Percentiles rank a stretch among this genome's conserved stretches.
Conservation (phyloP, 2,329 filamentous ascomycete species). For the Stagonosporopsis chrysanthemi region DNA sequence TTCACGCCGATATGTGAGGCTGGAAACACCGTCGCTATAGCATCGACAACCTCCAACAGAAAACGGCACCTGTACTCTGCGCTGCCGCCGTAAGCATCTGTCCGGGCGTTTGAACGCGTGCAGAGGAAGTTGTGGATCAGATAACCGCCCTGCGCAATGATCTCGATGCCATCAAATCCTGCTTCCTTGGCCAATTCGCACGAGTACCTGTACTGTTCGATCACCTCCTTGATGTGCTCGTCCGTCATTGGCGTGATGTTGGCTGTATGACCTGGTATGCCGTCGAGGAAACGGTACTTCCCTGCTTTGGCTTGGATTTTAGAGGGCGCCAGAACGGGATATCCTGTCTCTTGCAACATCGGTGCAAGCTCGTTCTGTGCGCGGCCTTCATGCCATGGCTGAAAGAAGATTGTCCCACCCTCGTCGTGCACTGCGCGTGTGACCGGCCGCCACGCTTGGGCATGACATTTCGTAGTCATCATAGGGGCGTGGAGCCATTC, state of each 20-base stretch:
- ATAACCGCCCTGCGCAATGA: slow-evolving; percentile 25
- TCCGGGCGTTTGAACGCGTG: slow-evolving; percentile 35
- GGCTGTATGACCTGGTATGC: slow-evolving; percentile 10
- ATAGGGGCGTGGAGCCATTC: slow-evolving; percentile 32
- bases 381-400: slow-evolving; percentile 35
- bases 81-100: slow-evolving; percentile 44
- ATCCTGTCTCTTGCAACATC: slow-evolving; percentile 22
- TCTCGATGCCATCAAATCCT: slow-evolving; percentile 22
- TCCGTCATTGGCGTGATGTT: slow-evolving; percentile 13
- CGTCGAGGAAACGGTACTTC: slow-evolving; percentile 27
- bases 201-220: slow-evolving; percentile 13
- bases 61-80: slow-evolving; percentile 43
- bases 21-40: slow-evolving; percentile 34
- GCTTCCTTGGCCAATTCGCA: slow-evolving; percentile 8
- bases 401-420: slow-evolving; percentile 32
- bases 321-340: slow-evolving; percentile 30
- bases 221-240: slow-evolving; percentile 4
- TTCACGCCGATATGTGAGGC: slow-evolving; percentile 32
- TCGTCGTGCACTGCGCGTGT: slow-evolving; percentile 29
- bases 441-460: slow-evolving; percentile 28
- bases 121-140: slow-evolving; percentile 24
- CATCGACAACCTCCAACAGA: slow-evolving; percentile 41
- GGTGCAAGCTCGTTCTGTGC: slow-evolving; percentile 35
- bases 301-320: slow-evolving; percentile 22
- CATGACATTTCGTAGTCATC: slow-evolving; percentile 27